Conservation (phyloP, 169 alveolate genomes). For the Eimeria necatrix region DNA sequence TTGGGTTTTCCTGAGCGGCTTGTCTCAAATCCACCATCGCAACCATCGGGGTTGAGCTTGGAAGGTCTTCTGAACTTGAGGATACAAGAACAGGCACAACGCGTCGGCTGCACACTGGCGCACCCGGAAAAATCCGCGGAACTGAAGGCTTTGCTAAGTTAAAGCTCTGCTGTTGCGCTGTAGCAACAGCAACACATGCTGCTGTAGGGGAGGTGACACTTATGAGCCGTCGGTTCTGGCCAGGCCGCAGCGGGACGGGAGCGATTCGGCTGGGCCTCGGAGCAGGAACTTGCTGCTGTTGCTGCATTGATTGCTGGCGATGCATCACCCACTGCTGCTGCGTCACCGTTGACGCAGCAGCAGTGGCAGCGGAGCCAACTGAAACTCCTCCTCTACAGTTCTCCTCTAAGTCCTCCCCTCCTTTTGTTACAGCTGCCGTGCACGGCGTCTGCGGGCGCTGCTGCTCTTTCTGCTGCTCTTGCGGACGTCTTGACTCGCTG, state of each 20-base stretch:
- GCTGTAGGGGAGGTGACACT: neutral
- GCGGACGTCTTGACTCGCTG: neutral
- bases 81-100: no score
- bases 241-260: slow-evolving; percentile 61
- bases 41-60: no score
- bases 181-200: slow-evolving; percentile 47
- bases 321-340: slow-evolving; percentile 32
- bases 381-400: neutral
- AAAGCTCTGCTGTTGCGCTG: neutral
- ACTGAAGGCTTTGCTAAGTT: no score
- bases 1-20: no score
- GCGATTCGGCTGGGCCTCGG: slow-evolving; percentile 21
- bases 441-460: neutral
- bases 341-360: slow-evolving; percentile 16
- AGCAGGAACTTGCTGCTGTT: slow-evolving; percentile 1
- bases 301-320: slow-evolving; percentile 8
- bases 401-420: neutral
- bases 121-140: no score
- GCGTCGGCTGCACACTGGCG: no score
- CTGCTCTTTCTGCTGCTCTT: slow-evolving; percentile 44
- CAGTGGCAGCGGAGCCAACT: neutral
- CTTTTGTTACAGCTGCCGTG: neutral
- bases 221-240: slow-evolving; percentile 37
- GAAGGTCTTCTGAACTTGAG: no score
- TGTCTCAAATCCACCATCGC: no score